These are phyloP conservation scores for Ilyonectria robusta DNA, from an alignment of 2,329 filamentous ascomycete species.

Conservation along the genomic window DNA sequence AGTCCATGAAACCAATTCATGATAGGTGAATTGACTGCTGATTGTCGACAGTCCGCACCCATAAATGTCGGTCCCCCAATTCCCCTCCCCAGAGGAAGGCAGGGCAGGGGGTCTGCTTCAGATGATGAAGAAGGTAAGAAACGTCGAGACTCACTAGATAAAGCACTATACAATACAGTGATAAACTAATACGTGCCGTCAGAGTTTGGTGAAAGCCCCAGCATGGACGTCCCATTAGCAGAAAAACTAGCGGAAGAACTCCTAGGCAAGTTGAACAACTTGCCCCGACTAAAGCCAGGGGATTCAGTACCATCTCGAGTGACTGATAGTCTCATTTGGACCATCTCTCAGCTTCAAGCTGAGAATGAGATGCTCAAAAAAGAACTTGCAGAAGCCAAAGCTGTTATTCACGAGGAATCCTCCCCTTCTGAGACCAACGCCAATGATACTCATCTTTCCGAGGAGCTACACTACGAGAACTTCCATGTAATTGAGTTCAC, in stretches of 20 bases:
- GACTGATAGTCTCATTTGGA: constrained; percentile 6
- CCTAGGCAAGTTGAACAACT: neutral
- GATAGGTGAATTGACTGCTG: neutral
- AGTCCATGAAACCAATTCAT: neutral
- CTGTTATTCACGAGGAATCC: no score
- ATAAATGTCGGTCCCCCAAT: no score
- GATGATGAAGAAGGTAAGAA: neutral
- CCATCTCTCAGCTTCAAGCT: constrained; percentile 16
- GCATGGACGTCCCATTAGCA: neutral
- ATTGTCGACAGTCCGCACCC: neutral
- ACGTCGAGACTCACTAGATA: neutral
- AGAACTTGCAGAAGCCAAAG: constrained; percentile 6
- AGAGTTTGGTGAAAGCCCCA: neutral
- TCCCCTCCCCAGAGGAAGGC: no score
- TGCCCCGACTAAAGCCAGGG: neutral
- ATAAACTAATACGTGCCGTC: neutral
- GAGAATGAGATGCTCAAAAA: constrained; percentile 25
- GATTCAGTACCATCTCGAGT: constrained; percentile 1
- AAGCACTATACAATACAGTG: neutral
- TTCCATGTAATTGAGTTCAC: neutral
- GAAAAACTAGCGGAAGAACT: constrained; percentile 13
- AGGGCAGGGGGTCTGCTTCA: no score
- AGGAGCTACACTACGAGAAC: neutral
- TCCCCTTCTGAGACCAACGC: neutral
- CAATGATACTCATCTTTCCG: neutral